Base-by-base conservation (phyloP, 129 eudicot genomes). In the Logfia minima region DNA sequence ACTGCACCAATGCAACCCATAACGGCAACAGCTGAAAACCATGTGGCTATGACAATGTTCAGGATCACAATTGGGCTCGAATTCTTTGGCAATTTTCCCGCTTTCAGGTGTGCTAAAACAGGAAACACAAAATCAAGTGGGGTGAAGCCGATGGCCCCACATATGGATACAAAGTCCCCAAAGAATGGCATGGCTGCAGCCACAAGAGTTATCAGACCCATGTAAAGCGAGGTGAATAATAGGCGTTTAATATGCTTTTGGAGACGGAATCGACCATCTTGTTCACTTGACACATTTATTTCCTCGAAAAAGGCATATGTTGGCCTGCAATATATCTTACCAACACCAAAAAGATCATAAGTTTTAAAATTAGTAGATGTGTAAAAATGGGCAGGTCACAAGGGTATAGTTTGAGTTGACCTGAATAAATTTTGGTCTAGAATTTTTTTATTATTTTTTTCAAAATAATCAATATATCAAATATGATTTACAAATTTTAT, bases 121-220 rank as follows among this genome's bases (percentile, higher is more conserved):
- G 89, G 92, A 66, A 87, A 87, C 67, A 87, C 89, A 58, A 87
- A 87, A 55, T 87, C 92, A 34, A 85, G 85, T 29, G 92, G 92
- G 53, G 89, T 87, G 85, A 86, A 86, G 51, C 90, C 85, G 28
- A 86, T 67, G 29, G 87, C 87, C 34, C 90, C 90, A 77, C 90
- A 86, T 45, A 86, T 80, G 11, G 90, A 60, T 68, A 86, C 90
- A 39, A 83, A 83, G 64, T 86, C 90, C 67, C 90, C 87, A 37
- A 86, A 86, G 39, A 83, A 80, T 6, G 90, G 90, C 83, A 80
- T 69, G 74, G 87, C 90, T 28, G 90, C 81, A 28, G 87, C 87
- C 56, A 83, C 68, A 6, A 83, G 85, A 64, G 90, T 83, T 60
- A 86, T 65, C 2, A 83, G 19, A 22, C 62, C 76, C 80, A 83